Evolutionary conservation across 1,284 basidiomycete genomes (phyloP), one percentile per base, ranked within the genome.

Genomic region (Ustilago trichophora): DNA sequence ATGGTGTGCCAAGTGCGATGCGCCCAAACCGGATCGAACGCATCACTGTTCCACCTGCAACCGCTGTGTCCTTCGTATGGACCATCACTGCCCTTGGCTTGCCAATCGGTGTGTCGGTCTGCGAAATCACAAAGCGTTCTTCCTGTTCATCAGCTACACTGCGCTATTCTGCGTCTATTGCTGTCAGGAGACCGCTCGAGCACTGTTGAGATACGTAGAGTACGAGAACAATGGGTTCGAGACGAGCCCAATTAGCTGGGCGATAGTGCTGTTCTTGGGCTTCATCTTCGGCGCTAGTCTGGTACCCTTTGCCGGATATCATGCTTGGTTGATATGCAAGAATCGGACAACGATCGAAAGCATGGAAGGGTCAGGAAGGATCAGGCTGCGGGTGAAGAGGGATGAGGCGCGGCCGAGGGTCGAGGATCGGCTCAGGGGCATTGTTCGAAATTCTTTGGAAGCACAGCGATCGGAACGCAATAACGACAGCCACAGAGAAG

Each of bases 51-150:
- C 59, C 47, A 35, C 62, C 12, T 80, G 78, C 58, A 41, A 63
- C 35, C 65, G 69, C 36, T 80, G 66, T 26, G 54, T 70, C 8
- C 67, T 80, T 19, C 51, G 70, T 18, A 77, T 77, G 76, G 76
- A 78, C 36, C 76, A 88, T 91, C 47, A 90, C 53, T 80, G 78
- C 40, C 78, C 78, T 24, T 80, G 78, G 78, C 55, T 80, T 18
- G 75, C 72, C 76, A 91, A 91, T 79, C 73, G 76, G 21, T 82
- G 82, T 46, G 73, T 81, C 7, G 82, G 78, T 3, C 57, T 77
- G 15, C 52, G 76, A 15, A 83, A 82, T 36, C 81, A 83, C 68
- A 82, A 82, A 43, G 69, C 77, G 24, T 83, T 83, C 53, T 67
- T 83, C 21, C 73, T 82, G 19, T 82, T 82, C 43, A 62, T 83